phyloP scores from a whole-genome alignment of 805 yeast species.

The Candida incommunis region DNA sequence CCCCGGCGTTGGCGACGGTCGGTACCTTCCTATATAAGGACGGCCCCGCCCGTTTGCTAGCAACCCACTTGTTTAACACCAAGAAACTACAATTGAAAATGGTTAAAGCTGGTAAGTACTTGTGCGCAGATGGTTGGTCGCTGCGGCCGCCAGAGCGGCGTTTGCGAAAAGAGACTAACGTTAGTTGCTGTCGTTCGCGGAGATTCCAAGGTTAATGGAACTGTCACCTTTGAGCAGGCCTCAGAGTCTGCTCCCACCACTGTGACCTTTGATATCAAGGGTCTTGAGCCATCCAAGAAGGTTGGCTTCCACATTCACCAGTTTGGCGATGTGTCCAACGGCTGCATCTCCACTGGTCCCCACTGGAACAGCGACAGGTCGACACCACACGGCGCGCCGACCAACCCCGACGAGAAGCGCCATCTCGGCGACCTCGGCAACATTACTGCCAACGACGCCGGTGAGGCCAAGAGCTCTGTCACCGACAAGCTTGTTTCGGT shows the following conservation, averaged over 20 bases:
- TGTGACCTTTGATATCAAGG: slow-evolving; percentile 71
- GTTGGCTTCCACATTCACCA: slow-evolving; percentile 93
- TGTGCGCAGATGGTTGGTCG: not conserved
- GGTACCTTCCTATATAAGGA: no score
- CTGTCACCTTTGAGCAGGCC: slow-evolving; percentile 74
- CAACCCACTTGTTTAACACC: no score
- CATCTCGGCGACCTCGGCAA: slow-evolving; percentile 98
- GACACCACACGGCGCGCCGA: slow-evolving; percentile 81
- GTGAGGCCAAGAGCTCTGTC: slow-evolving; percentile 83
- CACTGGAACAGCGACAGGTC: slow-evolving; percentile 86
- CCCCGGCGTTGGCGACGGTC: no score
- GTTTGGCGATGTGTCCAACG: slow-evolving; percentile 98
- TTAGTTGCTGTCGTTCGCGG: slow-evolving; percentile 94
- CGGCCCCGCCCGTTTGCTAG: no score
- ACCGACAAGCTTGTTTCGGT: slow-evolving; percentile 67
- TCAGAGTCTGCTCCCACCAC: slow-evolving; percentile 73
- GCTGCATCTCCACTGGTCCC: slow-evolving; percentile 97
- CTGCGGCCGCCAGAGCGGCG: not conserved
- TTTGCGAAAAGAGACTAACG: not conserved
- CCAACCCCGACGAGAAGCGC: slow-evolving; percentile 45
- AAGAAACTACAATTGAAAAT: no score
- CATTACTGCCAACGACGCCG: slow-evolving; percentile 71
- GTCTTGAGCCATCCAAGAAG: slow-evolving; percentile 20
- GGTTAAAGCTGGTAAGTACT: slow-evolving; percentile 51
- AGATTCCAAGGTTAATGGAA: slow-evolving; percentile 78